phyloP scores from a whole-genome alignment of 2,329 filamentous ascomycete species.

The Aspergillus flavus region DNA sequence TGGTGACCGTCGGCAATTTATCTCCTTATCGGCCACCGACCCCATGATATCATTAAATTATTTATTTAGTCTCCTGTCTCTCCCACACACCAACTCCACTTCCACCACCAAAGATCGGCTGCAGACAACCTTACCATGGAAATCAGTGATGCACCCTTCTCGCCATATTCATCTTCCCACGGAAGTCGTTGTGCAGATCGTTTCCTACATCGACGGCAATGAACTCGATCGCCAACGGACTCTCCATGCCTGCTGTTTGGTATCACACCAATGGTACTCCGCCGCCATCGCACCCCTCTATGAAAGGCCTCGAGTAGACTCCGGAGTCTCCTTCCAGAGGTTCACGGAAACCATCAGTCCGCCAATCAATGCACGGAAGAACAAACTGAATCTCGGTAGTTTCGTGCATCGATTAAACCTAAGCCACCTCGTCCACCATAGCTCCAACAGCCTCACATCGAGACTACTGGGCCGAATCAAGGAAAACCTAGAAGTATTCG shows the following conservation, averaged over 20 bases:
- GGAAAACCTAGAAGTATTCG: constrained; percentile 54
- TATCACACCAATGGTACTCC: constrained; percentile 60
- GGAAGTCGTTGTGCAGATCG: constrained; percentile 56
- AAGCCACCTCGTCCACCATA: constrained; percentile 59
- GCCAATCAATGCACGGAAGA: constrained; percentile 47
- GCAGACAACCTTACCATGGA: constrained; percentile 8
- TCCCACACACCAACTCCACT: not conserved
- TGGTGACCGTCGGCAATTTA: not conserved
- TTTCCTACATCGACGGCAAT: constrained; percentile 45
- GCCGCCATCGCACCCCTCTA: constrained; percentile 57
- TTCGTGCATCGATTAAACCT: constrained; percentile 58
- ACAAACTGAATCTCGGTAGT: constrained; percentile 48
- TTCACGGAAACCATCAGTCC: constrained; percentile 61
- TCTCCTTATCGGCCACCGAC: not conserved
- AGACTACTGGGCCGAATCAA: constrained; percentile 59
- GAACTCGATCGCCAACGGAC: constrained; percentile 45
- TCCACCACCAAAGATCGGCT: not conserved
- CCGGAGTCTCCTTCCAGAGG: constrained; percentile 53
- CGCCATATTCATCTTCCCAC: constrained; percentile 51
- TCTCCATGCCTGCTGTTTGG: constrained; percentile 55
- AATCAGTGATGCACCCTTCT: constrained; percentile 20
- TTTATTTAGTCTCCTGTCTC: not conserved
- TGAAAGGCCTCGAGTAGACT: constrained; percentile 51
- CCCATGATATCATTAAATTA: constrained; percentile 1
- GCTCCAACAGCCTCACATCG: constrained; percentile 59